Conservation (phyloP, 1,284 basidiomycete genomes). For the Clitocybe nebularis region DNA sequence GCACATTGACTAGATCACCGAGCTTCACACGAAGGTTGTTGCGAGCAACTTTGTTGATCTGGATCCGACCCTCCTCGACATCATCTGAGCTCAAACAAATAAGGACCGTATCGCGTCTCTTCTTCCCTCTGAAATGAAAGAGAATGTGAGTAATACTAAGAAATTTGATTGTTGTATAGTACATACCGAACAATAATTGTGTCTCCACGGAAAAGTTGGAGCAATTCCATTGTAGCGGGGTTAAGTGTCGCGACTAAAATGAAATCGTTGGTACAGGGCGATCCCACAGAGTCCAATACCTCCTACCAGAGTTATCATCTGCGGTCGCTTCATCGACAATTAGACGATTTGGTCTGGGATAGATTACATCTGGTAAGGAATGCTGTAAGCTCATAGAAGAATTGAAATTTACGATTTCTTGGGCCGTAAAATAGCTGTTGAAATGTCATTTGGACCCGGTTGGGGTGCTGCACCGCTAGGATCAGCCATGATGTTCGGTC, state of each 20-base stretch:
- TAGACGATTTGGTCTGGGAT: conserved; percentile 82
- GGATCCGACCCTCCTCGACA: conserved; percentile 96
- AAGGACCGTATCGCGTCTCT: conserved; percentile 92
- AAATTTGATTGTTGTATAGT: background rate
- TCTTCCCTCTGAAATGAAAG: conserved; percentile 71
- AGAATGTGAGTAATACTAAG: conserved; percentile 6
- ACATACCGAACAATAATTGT: conserved; percentile 85
- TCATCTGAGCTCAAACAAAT: conserved; percentile 95
- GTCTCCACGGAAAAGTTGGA: conserved; percentile 93
- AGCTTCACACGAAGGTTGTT: conserved; percentile 98
- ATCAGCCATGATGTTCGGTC: conserved; percentile 53
- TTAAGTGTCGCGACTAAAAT: conserved; percentile 84
- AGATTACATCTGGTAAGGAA: conserved; percentile 12
- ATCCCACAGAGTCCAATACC: background rate
- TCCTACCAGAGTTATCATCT: conserved; percentile 88
- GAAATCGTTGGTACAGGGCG: conserved; percentile 12
- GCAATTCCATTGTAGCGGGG: conserved; percentile 94
- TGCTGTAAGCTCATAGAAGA: conserved; percentile 7
- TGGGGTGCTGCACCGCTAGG: conserved; percentile 75
- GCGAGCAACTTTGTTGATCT: conserved; percentile 98
- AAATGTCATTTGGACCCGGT: conserved; percentile 77
- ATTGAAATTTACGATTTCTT: conserved; percentile 86
- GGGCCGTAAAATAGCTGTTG: conserved; percentile 91
- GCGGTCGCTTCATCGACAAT: conserved; percentile 89
- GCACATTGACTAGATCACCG: conserved; percentile 93